Conservation (phyloP, 768 basidiomycete genomes). For the Xerocomellus intermedius region DNA sequence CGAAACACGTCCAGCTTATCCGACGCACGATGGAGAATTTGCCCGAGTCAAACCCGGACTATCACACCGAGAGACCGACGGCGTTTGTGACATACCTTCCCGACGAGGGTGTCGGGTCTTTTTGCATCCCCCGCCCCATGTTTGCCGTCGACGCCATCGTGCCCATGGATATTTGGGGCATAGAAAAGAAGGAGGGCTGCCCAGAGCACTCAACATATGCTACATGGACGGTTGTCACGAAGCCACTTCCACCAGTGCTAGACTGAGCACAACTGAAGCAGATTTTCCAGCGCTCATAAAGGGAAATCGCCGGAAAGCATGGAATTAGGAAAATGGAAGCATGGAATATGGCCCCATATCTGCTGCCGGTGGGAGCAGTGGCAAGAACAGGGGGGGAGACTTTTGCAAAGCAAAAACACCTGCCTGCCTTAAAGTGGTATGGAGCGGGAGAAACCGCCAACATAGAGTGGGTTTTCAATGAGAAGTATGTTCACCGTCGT, state of each 20-base stretch:
- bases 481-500: conserved; percentile 34
- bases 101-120: conserved; percentile 44
- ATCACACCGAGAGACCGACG: neutral
- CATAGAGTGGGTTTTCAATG: conserved; percentile 46
- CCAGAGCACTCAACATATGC: conserved; percentile 29
- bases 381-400: conserved; percentile 30
- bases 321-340: conserved; percentile 39
- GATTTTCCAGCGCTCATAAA: conserved; percentile 35
- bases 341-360: conserved; percentile 34
- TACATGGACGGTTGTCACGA: conserved; percentile 43
- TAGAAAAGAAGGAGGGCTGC: conserved; percentile 6
- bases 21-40: conserved; percentile 27
- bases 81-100: conserved; percentile 40
- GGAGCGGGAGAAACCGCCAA: conserved; percentile 32
- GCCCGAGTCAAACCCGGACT: neutral
- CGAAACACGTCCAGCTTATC: conserved; percentile 35
- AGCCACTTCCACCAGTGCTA: conserved; percentile 31
- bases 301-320: conserved; percentile 30
- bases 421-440: conserved; percentile 48
- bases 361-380: conserved; percentile 23
- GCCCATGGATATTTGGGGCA: conserved; percentile 12
- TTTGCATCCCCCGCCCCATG: conserved; percentile 36
- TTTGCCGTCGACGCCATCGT: conserved; percentile 4
- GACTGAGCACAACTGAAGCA: conserved; percentile 31
- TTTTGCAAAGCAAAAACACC: conserved; percentile 35